Conservation (phyloP, 441 rosid genomes). For the Flueggea neowawraea region DNA sequence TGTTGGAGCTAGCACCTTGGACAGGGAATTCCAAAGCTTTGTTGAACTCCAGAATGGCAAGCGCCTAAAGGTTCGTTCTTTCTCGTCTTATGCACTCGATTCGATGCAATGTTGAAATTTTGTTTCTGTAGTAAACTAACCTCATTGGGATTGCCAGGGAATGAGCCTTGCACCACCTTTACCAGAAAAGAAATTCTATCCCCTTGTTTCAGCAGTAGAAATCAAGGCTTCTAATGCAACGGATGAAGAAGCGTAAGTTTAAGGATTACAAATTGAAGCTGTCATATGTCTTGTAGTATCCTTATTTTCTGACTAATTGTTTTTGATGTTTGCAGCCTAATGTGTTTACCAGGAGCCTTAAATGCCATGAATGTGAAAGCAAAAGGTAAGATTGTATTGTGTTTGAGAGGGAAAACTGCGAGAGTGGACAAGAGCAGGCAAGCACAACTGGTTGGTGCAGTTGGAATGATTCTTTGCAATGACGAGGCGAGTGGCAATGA, state of each 20-base stretch:
- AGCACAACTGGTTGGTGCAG: slow-evolving; percentile 50
- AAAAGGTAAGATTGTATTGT: slow-evolving; percentile 48
- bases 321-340: slow-evolving; percentile 25
- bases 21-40: slow-evolving; percentile 35
- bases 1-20: slow-evolving; percentile 57
- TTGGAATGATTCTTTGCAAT: slow-evolving; percentile 60
- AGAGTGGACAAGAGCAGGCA: slow-evolving; percentile 42
- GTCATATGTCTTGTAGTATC: neutral
- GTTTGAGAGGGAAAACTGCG: slow-evolving; percentile 34
- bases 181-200: slow-evolving; percentile 40
- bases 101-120: no score
- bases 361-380: slow-evolving; percentile 33
- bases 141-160: slow-evolving; percentile 1
- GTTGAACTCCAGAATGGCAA: slow-evolving; percentile 37
- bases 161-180: slow-evolving; percentile 23
- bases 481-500: slow-evolving; percentile 31
- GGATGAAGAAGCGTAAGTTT: slow-evolving; percentile 44
- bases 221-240: slow-evolving; percentile 45
- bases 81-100: no score
- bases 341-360: slow-evolving; percentile 37
- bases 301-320: neutral
- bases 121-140: no score
- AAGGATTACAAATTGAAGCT: neutral
- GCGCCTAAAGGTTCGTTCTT: slow-evolving; percentile 25
- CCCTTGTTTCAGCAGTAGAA: slow-evolving; percentile 48